A percentile compares a stretch with the other conserved stretches of the same genome.
These are phyloP conservation scores for Populus hybrid DNA, from an alignment of 441 rosid genomes.

Conservation along the genomic window DNA sequence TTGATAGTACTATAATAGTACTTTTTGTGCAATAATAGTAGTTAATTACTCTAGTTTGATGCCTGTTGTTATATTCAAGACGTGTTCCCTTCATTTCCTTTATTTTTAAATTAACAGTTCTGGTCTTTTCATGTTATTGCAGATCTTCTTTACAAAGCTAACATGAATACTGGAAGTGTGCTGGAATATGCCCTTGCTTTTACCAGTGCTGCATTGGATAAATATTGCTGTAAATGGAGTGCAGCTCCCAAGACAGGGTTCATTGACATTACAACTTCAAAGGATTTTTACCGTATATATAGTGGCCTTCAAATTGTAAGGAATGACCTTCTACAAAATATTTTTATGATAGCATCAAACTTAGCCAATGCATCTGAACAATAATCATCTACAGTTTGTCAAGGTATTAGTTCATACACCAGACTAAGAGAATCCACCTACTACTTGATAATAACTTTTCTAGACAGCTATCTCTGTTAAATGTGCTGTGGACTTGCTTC, in stretches of 20 bases:
- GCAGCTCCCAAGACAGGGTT: constrained; percentile 96
- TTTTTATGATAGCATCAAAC: background rate
- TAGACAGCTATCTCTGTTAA: background rate
- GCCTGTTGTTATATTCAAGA: background rate
- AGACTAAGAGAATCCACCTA: background rate
- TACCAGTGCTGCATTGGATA: constrained; percentile 93
- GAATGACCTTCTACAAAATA: constrained; percentile 7
- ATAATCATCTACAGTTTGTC: background rate
- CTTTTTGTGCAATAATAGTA: background rate
- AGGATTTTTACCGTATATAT: constrained; percentile 90
- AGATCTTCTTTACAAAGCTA: constrained; percentile 97
- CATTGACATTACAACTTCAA: constrained; percentile 92
- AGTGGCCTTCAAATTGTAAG: constrained; percentile 98
- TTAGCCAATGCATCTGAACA: background rate
- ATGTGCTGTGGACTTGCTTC: background rate
- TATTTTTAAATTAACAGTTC: constrained; percentile 18
- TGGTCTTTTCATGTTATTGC: constrained; percentile 28
- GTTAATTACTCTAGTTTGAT: constrained; percentile 1
- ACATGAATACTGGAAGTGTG: constrained; percentile 87
- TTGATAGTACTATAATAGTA: background rate
- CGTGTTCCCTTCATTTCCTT: constrained; percentile 11
- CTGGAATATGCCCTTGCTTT: constrained; percentile 99
- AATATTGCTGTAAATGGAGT: constrained; percentile 96
- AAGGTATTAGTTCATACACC: background rate
- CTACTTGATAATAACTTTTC: background rate